Evolutionary conservation across 176 grass and related monocot species (phyloP), one percentile per base, ranked within the genome.

Genomic region (Ensete glaucum): DNA sequence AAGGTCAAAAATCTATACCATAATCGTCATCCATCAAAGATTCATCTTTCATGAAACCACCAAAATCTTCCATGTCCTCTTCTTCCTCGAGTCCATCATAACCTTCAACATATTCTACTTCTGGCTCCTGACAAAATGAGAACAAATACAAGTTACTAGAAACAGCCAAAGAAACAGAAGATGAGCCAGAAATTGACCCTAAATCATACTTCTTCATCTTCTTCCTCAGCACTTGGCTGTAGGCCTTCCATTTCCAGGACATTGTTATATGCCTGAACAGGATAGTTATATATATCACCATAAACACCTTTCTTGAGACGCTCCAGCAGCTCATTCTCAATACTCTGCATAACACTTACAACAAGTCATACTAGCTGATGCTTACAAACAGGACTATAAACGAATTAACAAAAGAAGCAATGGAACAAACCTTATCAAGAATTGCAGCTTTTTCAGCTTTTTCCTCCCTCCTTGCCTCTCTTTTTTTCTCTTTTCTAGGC

Each of bases 31-130:
- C 73, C 55, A 82, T 71, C 66, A 64, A 77, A 16, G 60, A 64
- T 8, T 52, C 75, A 19, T 77, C 60, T 23, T 77, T 65, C 23
- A 71, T 22, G 7, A 85, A 73, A 75, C 80, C 87, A 73, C 82
- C 85, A 49, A 91, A 89, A 63, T 98, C 90, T 87, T 93, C 94
- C 14, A 93, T 97, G 72, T 97, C 90, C 56, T 97, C 93, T 62
- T 89, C 88, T 80, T 73, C 94, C 77, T 85, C 87, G 20, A 87
- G 80, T 55, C 81, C 94, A 81, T 85, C 87, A 76, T 80, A 80
- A 1, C 84, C 83, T 81, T 98, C 90, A 17, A 98, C 84, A 84
- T 89, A 98, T 76, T 93, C 88, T 20, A 98, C 52, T 80, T 85
- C 87, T 54, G 29, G 75, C 54, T 89, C 90, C 88, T 93, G 72